phyloP scores from a whole-genome alignment of 805 yeast species.

The Cyberlindnera euphorbiiphila region DNA sequence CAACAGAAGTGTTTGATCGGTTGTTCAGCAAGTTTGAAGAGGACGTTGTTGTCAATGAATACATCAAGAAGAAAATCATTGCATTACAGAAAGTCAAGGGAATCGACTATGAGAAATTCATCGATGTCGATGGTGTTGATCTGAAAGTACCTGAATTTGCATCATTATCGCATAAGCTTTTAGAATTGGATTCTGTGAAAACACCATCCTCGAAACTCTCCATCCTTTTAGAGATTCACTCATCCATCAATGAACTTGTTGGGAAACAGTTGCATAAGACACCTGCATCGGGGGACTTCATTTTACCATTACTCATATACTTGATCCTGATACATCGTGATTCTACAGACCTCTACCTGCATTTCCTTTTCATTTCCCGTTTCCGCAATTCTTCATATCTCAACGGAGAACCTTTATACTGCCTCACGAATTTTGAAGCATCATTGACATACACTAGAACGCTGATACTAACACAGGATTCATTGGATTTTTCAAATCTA shows the following conservation, averaged over 20 bases:
- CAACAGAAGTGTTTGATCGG: slow-evolving; percentile 13
- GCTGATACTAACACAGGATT: slow-evolving; percentile 13
- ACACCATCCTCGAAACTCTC: slow-evolving; percentile 21
- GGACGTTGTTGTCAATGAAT: slow-evolving; percentile 16
- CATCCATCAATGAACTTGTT: slow-evolving; percentile 14
- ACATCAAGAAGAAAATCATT: slow-evolving; percentile 16
- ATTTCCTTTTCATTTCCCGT: slow-evolving; percentile 22
- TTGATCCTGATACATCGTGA: slow-evolving; percentile 16
- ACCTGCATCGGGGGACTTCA: slow-evolving; percentile 22
- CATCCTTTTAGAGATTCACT: slow-evolving; percentile 15
- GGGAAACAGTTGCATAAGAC: slow-evolving; percentile 1
- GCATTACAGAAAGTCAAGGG: slow-evolving; percentile 15
- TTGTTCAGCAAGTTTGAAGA: slow-evolving; percentile 17
- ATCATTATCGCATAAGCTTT: slow-evolving; percentile 9
- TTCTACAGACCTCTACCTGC: slow-evolving; percentile 19
- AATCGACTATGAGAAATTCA: slow-evolving; percentile 18
- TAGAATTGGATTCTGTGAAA: slow-evolving; percentile 4
- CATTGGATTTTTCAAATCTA: slow-evolving; percentile 10
- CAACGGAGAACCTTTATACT: slow-evolving; percentile 20
- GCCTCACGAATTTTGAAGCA: slow-evolving; percentile 28
- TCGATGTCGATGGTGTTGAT: slow-evolving; percentile 21
- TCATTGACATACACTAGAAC: slow-evolving; percentile 20
- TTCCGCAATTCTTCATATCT: slow-evolving; percentile 21
- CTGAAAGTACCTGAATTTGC: slow-evolving; percentile 5
- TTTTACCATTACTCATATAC: slow-evolving; percentile 25